A percentile compares a stretch with the other conserved stretches of the same genome.
Evolutionary conservation across 2,329 filamentous ascomycete genomes (phyloP).

Genomic region (Hypoxylon sp.): DNA sequence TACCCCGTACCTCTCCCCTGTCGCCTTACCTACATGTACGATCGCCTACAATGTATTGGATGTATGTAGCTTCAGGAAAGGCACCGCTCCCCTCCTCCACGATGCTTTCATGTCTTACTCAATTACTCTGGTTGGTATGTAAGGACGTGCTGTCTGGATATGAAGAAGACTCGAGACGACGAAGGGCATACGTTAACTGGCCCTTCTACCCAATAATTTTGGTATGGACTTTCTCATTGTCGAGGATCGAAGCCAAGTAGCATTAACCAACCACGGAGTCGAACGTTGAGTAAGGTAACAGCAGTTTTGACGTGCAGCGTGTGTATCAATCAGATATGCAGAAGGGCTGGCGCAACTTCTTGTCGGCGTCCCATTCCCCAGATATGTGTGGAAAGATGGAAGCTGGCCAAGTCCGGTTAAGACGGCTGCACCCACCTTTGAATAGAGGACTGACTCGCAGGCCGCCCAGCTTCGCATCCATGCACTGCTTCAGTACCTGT

Average conservation of each 20-base stretch:
- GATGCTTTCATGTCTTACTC: constrained; percentile 17
- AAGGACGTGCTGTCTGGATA: background rate
- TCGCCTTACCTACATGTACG: constrained; percentile 35
- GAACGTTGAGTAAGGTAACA: constrained; percentile 42
- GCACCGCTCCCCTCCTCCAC: constrained; percentile 22
- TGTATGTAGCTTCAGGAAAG: constrained; percentile 30
- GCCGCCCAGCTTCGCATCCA: constrained; percentile 29
- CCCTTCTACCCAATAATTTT: constrained; percentile 4
- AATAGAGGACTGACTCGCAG: constrained; percentile 34
- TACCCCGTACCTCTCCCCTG: constrained; percentile 40
- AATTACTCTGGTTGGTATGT: constrained; percentile 3
- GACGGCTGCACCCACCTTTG: constrained; percentile 31
- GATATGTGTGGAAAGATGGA: constrained; percentile 41
- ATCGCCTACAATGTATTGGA: constrained; percentile 16
- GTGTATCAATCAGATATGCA: constrained; percentile 49
- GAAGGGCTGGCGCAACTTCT: constrained; percentile 44
- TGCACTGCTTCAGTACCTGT: constrained; percentile 27
- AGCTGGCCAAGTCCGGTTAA: constrained; percentile 43
- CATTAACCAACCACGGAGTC: constrained; percentile 30
- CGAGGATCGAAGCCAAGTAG: constrained; percentile 21
- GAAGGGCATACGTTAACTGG: background rate
- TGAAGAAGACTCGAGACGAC: constrained; percentile 7
- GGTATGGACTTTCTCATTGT: constrained; percentile 16
- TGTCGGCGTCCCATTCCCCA: constrained; percentile 43
- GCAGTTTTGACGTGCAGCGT: constrained; percentile 48